phyloP scores from a whole-genome alignment of 164 flowering plant species.

The Macadamia integrifolia region DNA sequence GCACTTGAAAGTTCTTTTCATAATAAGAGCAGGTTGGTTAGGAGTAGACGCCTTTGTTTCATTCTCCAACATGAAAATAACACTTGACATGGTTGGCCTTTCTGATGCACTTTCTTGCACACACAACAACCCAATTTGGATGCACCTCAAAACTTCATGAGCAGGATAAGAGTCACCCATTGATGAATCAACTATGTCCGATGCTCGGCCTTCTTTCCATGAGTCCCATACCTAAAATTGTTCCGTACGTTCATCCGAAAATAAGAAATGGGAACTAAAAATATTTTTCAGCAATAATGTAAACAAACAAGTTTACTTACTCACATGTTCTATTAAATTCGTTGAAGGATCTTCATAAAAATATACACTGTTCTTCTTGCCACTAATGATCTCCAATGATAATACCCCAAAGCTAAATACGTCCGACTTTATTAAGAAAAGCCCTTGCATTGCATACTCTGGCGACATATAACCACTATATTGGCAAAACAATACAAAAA shows the following conservation, averaged over 20 bases:
- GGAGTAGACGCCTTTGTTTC: not conserved
- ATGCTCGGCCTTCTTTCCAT: constrained; percentile 1
- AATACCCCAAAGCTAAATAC: not conserved
- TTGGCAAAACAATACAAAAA: too few species aligned
- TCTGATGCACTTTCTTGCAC: constrained; percentile 12
- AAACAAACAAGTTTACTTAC: not conserved
- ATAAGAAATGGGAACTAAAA: not conserved
- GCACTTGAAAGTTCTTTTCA: too few species aligned
- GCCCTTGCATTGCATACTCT: constrained; percentile 4
- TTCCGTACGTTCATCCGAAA: too few species aligned
- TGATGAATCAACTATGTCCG: constrained; percentile 8
- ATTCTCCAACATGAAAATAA: not conserved
- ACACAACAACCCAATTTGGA: constrained; percentile 5
- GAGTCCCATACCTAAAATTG: too few species aligned
- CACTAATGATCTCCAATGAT: not conserved
- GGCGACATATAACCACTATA: not conserved
- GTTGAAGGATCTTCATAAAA: not conserved
- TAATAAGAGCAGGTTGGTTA: too few species aligned
- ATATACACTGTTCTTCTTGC: constrained; percentile 5
- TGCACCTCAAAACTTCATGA: constrained; percentile 2
- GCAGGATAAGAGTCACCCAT: not conserved
- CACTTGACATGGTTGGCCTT: constrained; percentile 6
- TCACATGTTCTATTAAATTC: constrained; percentile 11
- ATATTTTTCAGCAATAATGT: too few species aligned
- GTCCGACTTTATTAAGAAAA: constrained; percentile 2